A percentile compares a stretch with the other conserved stretches of the same genome.
Evolutionary conservation across 2,329 filamentous ascomycete species (phyloP).

Genomic region (Venturia effusa): DNA sequence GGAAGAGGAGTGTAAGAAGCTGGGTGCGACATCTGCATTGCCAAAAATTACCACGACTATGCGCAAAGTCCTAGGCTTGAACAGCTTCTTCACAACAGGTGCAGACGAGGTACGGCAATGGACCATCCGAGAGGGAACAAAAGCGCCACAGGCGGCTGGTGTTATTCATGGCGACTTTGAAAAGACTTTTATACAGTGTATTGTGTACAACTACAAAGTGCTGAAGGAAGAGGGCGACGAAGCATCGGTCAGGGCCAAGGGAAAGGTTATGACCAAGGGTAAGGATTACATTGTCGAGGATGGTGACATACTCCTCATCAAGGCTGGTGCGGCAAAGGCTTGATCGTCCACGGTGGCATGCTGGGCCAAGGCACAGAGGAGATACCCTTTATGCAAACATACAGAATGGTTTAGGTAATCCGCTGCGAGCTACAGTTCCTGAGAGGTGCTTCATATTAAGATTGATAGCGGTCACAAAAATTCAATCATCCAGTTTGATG

Average conservation of each 20-base stretch:
- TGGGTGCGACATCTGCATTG: constrained; percentile 77
- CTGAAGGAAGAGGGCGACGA: constrained; percentile 86
- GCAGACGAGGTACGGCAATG: constrained; percentile 95
- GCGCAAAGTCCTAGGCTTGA: constrained; percentile 81
- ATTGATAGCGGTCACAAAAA: background rate
- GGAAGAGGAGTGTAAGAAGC: constrained; percentile 75
- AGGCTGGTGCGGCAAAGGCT: constrained; percentile 69
- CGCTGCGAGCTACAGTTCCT: background rate
- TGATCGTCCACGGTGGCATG: background rate
- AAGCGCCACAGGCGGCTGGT: constrained; percentile 94
- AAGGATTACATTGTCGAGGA: constrained; percentile 92
- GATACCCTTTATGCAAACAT: background rate
- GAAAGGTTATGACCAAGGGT: constrained; percentile 97
- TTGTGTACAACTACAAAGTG: constrained; percentile 80
- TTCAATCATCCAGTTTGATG: background rate
- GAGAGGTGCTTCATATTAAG: background rate
- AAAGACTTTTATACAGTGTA: constrained; percentile 96
- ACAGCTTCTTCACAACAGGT: constrained; percentile 95
- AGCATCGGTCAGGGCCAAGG: constrained; percentile 77
- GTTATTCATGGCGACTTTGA: constrained; percentile 98
- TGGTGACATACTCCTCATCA: constrained; percentile 76
- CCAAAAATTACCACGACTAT: constrained; percentile 89
- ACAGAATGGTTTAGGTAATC: background rate
- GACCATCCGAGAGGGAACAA: constrained; percentile 92
- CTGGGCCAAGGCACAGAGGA: background rate